These are phyloP conservation scores for Monoraphidium neglectum DNA, from an alignment of 139 green algal species.

Conservation along the genomic window DNA sequence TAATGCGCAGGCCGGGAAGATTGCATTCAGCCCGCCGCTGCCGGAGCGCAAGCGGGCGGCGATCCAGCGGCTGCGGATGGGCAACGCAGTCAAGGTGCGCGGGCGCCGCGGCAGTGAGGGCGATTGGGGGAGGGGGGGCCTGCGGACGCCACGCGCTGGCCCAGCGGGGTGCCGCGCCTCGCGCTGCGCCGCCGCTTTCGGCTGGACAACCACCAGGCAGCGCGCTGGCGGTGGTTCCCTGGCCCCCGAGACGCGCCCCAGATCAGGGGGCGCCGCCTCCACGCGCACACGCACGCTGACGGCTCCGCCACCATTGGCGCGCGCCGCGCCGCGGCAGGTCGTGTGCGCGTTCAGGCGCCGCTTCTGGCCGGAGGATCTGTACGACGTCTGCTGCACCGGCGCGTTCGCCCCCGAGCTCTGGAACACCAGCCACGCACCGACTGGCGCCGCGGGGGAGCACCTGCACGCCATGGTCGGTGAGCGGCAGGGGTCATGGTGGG, in stretches of 20 bases:
- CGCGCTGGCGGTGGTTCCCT: too few species aligned
- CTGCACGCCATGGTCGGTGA: conserved; percentile 23
- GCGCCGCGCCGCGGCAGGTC: conserved; percentile 26
- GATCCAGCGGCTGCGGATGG: conserved; percentile 54
- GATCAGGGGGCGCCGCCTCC: too few species aligned
- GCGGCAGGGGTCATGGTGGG: too few species aligned
- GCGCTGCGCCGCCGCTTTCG: too few species aligned
- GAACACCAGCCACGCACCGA: conserved; percentile 58
- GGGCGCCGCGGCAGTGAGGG: too few species aligned
- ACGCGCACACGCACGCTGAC: too few species aligned
- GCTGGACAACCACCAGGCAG: too few species aligned
- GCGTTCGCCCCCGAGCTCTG: conserved; percentile 85
- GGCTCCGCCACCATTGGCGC: too few species aligned
- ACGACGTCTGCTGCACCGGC: conserved; percentile 79
- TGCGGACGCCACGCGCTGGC: too few species aligned
- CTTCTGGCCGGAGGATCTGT: conserved; percentile 82
- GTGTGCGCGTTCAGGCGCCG: conserved; percentile 53
- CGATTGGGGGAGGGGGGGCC: too few species aligned
- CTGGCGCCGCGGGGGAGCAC: neutral
- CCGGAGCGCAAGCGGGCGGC: conserved; percentile 58
- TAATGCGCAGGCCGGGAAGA: conserved; percentile 35
- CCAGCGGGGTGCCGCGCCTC: too few species aligned
- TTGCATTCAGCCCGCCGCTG: conserved; percentile 72
- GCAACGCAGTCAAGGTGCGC: conserved; percentile 64
- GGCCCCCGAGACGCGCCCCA: too few species aligned